A percentile compares a stretch with the other conserved stretches of the same genome.
phyloP scores from a whole-genome alignment of 768 basidiomycete species.

The Boletus reticulatus region DNA sequence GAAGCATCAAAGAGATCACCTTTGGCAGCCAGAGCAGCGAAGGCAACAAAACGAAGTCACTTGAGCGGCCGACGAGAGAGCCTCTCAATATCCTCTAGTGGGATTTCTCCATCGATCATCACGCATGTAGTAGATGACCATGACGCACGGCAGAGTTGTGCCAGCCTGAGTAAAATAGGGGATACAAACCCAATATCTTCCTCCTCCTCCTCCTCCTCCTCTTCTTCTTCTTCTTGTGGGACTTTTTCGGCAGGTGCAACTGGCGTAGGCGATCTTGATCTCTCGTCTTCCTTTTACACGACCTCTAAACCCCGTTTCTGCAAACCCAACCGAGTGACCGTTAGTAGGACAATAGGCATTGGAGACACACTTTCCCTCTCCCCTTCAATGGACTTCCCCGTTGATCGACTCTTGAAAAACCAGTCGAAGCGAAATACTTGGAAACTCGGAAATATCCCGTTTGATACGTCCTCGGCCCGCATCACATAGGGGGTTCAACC shows the following conservation, averaged over 20 bases:
- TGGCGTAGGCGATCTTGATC: constrained; percentile 64
- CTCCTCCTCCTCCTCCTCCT: too few species aligned
- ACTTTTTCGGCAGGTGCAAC: constrained; percentile 50
- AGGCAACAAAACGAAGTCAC: too few species aligned
- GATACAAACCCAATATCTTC: too few species aligned
- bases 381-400: constrained; percentile 64
- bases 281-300: constrained; percentile 46
- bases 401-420: constrained; percentile 94
- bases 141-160: too few species aligned
- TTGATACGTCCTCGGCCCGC: constrained; percentile 87
- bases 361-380: constrained; percentile 59
- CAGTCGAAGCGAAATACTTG: constrained; percentile 97
- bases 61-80: too few species aligned
- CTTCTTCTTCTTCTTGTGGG: too few species aligned
- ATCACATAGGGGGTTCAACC: constrained; percentile 87
- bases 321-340: background rate
- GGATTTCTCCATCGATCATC: too few species aligned
- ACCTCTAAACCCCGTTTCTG: constrained; percentile 77
- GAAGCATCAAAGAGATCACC: too few species aligned
- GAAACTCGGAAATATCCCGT: constrained; percentile 94
- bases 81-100: too few species aligned
- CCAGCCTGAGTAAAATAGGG: too few species aligned
- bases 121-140: too few species aligned
- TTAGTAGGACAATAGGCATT: background rate
- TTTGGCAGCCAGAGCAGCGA: too few species aligned